These are phyloP conservation scores for Salicornia ramosissima DNA, from an alignment of 148 eudicot species.

Conservation along the genomic window DNA sequence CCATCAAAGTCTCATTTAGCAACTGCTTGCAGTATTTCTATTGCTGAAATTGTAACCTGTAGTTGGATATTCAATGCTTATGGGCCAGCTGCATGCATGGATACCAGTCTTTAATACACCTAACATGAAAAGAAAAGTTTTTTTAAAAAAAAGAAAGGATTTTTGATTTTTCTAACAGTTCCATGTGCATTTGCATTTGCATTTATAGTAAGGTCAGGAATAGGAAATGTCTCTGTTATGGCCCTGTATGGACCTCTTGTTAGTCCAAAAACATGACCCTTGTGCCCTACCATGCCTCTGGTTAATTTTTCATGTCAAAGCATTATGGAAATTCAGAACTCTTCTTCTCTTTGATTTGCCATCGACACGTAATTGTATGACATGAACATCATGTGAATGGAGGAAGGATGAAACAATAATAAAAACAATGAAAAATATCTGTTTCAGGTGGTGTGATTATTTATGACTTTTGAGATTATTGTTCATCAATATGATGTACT, in stretches of 20 bases:
- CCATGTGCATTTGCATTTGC: constrained; percentile 18
- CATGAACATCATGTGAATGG: constrained; percentile 22
- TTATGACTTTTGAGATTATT: not conserved
- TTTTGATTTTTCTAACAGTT: constrained; percentile 8
- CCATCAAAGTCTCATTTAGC: not conserved
- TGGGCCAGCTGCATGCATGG: constrained; percentile 23
- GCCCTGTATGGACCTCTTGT: constrained; percentile 18
- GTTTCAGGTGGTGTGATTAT: not conserved
- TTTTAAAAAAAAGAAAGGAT: no score
- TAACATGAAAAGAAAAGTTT: constrained; percentile 2
- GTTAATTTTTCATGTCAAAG: constrained; percentile 4
- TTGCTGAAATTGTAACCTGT: not conserved
- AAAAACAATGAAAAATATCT: not conserved
- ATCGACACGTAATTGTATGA: constrained; percentile 13
- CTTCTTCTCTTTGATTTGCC: not conserved
- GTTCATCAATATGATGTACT: not conserved
- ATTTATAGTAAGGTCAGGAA: constrained; percentile 12
- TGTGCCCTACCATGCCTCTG: constrained; percentile 18
- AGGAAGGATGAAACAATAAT: not conserved
- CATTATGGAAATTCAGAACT: not conserved
- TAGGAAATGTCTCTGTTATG: constrained; percentile 23
- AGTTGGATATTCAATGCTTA: constrained; percentile 17
- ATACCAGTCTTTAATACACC: constrained; percentile 14
- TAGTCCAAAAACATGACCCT: constrained; percentile 6
- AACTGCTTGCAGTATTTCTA: no score